A percentile compares a stretch with the other conserved stretches of the same genome.
Evolutionary conservation across 1,284 basidiomycete genomes (phyloP).

Genomic region (Cutaneotrichosporon mucoides): DNA sequence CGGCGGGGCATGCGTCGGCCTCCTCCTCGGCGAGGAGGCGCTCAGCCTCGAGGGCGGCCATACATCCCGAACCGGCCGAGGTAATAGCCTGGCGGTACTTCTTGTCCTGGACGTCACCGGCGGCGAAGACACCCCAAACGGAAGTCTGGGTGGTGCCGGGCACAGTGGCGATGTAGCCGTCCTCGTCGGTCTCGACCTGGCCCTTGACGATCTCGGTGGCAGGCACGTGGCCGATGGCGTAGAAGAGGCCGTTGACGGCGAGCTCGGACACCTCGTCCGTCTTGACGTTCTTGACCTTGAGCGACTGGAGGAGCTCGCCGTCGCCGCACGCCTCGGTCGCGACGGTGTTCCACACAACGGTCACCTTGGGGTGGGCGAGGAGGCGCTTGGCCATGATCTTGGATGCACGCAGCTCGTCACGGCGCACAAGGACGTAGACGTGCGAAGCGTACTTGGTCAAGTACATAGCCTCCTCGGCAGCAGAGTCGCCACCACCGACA

Average conservation of each 20-base stretch:
- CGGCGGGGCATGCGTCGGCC: constrained; percentile 47
- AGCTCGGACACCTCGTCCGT: constrained; percentile 80
- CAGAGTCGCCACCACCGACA: constrained; percentile 95
- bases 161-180: constrained; percentile 94
- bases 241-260: constrained; percentile 89
- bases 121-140: constrained; percentile 92
- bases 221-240: constrained; percentile 94
- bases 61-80: constrained; percentile 86
- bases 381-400: constrained; percentile 98
- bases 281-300: constrained; percentile 76
- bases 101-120: constrained; percentile 99
- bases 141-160: constrained; percentile 96
- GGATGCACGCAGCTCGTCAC: constrained; percentile 86
- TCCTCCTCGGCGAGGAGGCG: constrained; percentile 89
- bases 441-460: constrained; percentile 90
- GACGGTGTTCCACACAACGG: constrained; percentile 66
- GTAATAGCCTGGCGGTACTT: constrained; percentile 93
- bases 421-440: constrained; percentile 91
- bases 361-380: constrained; percentile 82
- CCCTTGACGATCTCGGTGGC: constrained; percentile 82
- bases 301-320: constrained; percentile 80
- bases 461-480: constrained; percentile 97
- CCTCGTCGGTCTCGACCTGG: constrained; percentile 82
- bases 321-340: constrained; percentile 91
- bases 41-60: constrained; percentile 93